These are phyloP conservation scores for Jasminum sambac DNA, from an alignment of 257 asterid genomes.

Conservation along the genomic window DNA sequence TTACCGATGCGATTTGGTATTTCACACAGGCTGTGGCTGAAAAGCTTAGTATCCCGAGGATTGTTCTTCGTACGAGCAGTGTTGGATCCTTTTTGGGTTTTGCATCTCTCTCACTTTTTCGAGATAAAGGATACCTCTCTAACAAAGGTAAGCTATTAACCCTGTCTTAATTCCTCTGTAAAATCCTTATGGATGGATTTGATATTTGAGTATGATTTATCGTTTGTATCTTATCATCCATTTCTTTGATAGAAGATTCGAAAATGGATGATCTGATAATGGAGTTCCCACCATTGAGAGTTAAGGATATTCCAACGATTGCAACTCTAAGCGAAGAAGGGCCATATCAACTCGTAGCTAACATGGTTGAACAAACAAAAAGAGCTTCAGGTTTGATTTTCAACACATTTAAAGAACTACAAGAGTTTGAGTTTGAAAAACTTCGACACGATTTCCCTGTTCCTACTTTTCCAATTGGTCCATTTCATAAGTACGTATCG, in stretches of 20 bases:
- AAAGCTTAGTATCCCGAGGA: slow-evolving; percentile 38
- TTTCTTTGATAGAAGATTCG: slow-evolving; percentile 26
- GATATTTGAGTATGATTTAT: too few species aligned
- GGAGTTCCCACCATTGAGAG: slow-evolving; percentile 36
- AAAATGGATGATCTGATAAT: slow-evolving; percentile 24
- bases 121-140: slow-evolving; percentile 26
- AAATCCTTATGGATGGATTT: too few species aligned
- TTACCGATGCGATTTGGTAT: slow-evolving; percentile 33
- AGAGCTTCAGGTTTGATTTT: slow-evolving; percentile 30
- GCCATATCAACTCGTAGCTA: not conserved
- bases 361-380: slow-evolving; percentile 29
- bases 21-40: slow-evolving; percentile 36
- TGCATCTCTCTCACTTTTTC: slow-evolving; percentile 29
- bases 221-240: not conserved
- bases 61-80: slow-evolving; percentile 46
- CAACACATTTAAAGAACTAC: slow-evolving; percentile 37
- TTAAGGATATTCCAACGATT: slow-evolving; percentile 33
- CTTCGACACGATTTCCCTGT: slow-evolving; percentile 11
- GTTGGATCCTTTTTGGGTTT: slow-evolving; percentile 29
- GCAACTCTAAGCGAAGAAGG: slow-evolving; percentile 7
- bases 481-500: slow-evolving; percentile 38
- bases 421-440: slow-evolving; percentile 19
- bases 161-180: too few species aligned
- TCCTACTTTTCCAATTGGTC: slow-evolving; percentile 36
- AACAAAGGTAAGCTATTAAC: too few species aligned